phyloP scores from a whole-genome alignment of 208 protist species.

The Leishmania tarentolae region DNA sequence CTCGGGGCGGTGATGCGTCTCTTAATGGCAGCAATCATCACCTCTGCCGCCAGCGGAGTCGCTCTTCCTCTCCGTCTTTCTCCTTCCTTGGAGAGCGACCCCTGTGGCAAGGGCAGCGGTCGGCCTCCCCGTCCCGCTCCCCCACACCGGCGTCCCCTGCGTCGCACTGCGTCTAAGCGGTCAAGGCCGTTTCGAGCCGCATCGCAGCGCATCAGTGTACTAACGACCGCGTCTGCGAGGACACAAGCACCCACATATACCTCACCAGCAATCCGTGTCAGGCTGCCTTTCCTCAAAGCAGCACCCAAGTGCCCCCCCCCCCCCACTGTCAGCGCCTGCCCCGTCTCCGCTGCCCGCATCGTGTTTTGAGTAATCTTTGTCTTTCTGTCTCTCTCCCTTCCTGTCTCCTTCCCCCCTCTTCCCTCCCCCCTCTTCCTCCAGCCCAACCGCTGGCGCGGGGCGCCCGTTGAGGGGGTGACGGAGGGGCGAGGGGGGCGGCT shows the following conservation, averaged over 20 bases:
- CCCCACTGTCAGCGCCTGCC: neutral
- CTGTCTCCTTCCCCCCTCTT: neutral
- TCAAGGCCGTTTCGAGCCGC: neutral
- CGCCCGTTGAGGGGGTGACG: neutral
- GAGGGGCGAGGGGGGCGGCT: no score
- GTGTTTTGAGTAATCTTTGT: neutral
- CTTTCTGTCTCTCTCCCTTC: neutral
- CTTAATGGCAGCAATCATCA: neutral
- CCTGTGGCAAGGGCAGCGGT: neutral
- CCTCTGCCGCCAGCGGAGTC: neutral
- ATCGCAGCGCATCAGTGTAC: neutral
- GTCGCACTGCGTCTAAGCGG: neutral
- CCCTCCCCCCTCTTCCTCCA: neutral
- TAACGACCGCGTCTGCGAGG: neutral
- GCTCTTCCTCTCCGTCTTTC: neutral
- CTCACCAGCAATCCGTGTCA: neutral
- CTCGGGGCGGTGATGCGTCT: neutral
- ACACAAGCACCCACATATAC: neutral
- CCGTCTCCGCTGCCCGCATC: slow-evolving; percentile 4
- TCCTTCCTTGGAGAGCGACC: neutral
- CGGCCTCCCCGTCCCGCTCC: neutral
- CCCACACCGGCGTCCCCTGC: neutral
- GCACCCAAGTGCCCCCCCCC: neutral
- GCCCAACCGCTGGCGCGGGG: neutral
- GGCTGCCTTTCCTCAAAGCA: neutral